Base-by-base conservation (phyloP, 169 alveolate species). In the Plasmodium malariae region DNA sequence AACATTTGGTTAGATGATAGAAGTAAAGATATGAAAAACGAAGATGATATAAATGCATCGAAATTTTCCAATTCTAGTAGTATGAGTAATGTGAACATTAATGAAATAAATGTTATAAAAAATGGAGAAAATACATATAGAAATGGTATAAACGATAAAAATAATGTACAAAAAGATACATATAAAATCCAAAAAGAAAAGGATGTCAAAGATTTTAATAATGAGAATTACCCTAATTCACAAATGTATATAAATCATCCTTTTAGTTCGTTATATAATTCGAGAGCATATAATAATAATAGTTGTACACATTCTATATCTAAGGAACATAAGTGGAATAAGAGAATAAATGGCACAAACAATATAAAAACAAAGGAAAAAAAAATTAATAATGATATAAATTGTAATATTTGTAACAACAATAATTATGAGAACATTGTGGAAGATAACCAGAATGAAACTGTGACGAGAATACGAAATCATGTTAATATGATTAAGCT, bases 401-500 rank as follows among this genome's bases (percentile, higher is more conserved):
- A 17, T 48, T 9, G 24, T 63, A 63, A 28, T 34, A 32, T 2
- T n/a, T 30, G 32, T 34, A 63, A 65, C 14, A 30, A 34, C 21
- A 63, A 14, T 14, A 12, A 17, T 54, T 54, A 62, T 21, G 69
- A 78, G 30, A 55, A 78, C 63, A 30, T 45, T 5, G 37, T 30
- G n/a, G 78, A 78, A 62, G 59, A 55, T 36, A 30, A 55, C 12
- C 51, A 43, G 19, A 78, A 78, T 49, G 63, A 62, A 30, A 78
- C 68, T 21, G 70, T 78, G 30, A 45, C 17, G 40, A 40, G 85
- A 45, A 51, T 83, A 30, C 45, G 67, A 37, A 83, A 83, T 34
- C 83, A 83, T 57, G 80, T 67, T 14, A 83, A 32, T 21, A 67
- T 86, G 74, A 86, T 86, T 14, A 86, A 86, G 70, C 40, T 86